A percentile compares a stretch with the other conserved stretches of the same genome.
Evolutionary conservation across 2,329 filamentous ascomycete genomes (phyloP).

Genomic region (Coniochaeta sp.): DNA sequence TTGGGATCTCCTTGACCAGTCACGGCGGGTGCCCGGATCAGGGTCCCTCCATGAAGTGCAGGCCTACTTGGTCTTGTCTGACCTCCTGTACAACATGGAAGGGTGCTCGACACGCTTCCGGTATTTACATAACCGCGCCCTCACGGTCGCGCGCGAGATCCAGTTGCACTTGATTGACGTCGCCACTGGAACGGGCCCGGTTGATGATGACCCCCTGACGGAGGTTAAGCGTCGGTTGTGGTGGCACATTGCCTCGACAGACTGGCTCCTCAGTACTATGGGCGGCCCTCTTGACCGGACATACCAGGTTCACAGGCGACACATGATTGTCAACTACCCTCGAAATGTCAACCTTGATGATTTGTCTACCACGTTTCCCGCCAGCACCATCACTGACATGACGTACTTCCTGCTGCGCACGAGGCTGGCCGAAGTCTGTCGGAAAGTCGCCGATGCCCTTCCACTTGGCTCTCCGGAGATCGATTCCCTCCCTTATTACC

Average conservation of each 20-base stretch:
- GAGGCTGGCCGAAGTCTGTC: slow-evolving; percentile 28
- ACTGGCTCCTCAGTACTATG: slow-evolving; percentile 32
- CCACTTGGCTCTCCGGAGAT: slow-evolving; percentile 18
- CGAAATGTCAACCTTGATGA: slow-evolving; percentile 32
- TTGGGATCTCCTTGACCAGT: slow-evolving; percentile 27
- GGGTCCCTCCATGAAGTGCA: slow-evolving; percentile 28
- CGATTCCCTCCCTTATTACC: slow-evolving; percentile 18
- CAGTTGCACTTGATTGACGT: slow-evolving; percentile 32
- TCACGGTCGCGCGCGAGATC: slow-evolving; percentile 25
- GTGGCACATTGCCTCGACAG: slow-evolving; percentile 35
- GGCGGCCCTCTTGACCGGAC: slow-evolving; percentile 26
- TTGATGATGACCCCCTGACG: slow-evolving; percentile 14
- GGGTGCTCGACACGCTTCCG: slow-evolving; percentile 26
- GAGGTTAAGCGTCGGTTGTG: slow-evolving; percentile 34
- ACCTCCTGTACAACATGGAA: slow-evolving; percentile 30
- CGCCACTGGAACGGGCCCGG: slow-evolving; percentile 13
- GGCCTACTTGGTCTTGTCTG: slow-evolving; percentile 28
- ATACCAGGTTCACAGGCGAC: slow-evolving; percentile 20
- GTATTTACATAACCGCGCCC: slow-evolving; percentile 19
- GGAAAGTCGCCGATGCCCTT: slow-evolving; percentile 22
- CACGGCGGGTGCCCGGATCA: slow-evolving; percentile 17
- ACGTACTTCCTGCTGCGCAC: slow-evolving; percentile 31
- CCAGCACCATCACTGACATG: slow-evolving; percentile 24
- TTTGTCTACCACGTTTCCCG: slow-evolving; percentile 18
- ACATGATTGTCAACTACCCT: slow-evolving; percentile 30